These are phyloP conservation scores for Monosporozyma yasuniensis DNA, from an alignment of 805 yeast species.

Conservation along the genomic window DNA sequence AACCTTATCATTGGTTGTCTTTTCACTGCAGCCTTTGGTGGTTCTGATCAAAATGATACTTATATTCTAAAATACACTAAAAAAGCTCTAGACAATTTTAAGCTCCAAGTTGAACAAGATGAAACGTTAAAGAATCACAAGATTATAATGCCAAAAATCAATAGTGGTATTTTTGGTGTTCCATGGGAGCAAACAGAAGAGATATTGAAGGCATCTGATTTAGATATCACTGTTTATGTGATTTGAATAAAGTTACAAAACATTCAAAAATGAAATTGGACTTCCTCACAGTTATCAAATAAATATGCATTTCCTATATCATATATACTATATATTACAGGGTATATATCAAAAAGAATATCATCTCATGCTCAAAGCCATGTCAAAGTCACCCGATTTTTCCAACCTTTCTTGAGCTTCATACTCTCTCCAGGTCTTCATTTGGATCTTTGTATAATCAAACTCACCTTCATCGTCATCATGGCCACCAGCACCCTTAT, in stretches of 20 bases:
- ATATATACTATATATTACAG: neutral
- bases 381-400: neutral
- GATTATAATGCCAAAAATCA: slow-evolving; percentile 65
- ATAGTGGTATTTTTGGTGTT: slow-evolving; percentile 70
- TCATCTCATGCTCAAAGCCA: neutral
- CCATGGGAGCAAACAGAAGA: slow-evolving; percentile 68
- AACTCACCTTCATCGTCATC: slow-evolving; percentile 79
- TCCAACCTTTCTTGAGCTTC: slow-evolving; percentile 44
- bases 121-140: slow-evolving; percentile 8
- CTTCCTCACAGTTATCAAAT: neutral
- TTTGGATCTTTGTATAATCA: slow-evolving; percentile 78
- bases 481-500: slow-evolving; percentile 33
- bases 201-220: slow-evolving; percentile 31
- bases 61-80: slow-evolving; percentile 46
- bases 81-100: slow-evolving; percentile 40
- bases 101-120: neutral
- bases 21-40: slow-evolving; percentile 58
- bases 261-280: neutral
- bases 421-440: slow-evolving; percentile 93
- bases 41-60: slow-evolving; percentile 34
- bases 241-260: slow-evolving; percentile 33
- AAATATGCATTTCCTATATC: neutral
- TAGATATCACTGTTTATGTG: slow-evolving; percentile 18
- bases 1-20: slow-evolving; percentile 47
- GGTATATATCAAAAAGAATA: neutral